phyloP scores from a whole-genome alignment of 257 asterid species.

The Phtheirospermum japonicum region DNA sequence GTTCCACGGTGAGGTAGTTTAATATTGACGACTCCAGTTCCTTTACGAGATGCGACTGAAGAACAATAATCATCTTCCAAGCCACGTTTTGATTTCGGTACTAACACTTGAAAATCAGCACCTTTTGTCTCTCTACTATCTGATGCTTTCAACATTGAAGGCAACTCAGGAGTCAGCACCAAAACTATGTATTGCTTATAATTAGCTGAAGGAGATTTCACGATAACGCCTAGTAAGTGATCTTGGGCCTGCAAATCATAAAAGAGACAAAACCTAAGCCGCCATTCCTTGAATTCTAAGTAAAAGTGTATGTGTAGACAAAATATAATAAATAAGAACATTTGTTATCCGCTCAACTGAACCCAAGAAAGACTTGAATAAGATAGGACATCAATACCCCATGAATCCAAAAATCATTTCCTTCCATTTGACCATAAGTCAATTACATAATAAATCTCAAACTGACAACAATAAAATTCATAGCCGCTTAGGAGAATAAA shows the following conservation, averaged over 20 bases:
- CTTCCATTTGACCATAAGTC: conserved; percentile 24
- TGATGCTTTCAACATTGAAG: conserved; percentile 41
- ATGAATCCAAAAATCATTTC: background rate
- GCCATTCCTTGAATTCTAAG: conserved; percentile 16
- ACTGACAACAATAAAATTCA: conserved; percentile 9
- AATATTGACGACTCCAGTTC: conserved; percentile 69
- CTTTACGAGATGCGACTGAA: conserved; percentile 66
- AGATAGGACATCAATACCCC: conserved; percentile 20
- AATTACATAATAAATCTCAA: conserved; percentile 10
- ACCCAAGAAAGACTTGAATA: conserved; percentile 21
- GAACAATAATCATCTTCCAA: conserved; percentile 81
- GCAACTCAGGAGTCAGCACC: conserved; percentile 76
- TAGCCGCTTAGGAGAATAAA: background rate
- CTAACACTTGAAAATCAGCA: conserved; percentile 58
- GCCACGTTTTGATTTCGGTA: conserved; percentile 92
- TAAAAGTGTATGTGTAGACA: conserved; percentile 21
- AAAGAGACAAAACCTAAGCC: conserved; percentile 17
- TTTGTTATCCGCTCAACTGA: conserved; percentile 21
- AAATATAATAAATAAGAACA: conserved; percentile 23
- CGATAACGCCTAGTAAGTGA: conserved; percentile 84
- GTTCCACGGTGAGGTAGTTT: conserved; percentile 78
- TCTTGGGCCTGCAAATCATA: conserved; percentile 70
- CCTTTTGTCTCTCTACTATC: conserved; percentile 48
- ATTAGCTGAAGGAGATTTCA: conserved; percentile 69
- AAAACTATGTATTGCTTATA: conserved; percentile 74